phyloP scores from a whole-genome alignment of 73 alveolate genomes.

The Urostyla sp. region DNA sequence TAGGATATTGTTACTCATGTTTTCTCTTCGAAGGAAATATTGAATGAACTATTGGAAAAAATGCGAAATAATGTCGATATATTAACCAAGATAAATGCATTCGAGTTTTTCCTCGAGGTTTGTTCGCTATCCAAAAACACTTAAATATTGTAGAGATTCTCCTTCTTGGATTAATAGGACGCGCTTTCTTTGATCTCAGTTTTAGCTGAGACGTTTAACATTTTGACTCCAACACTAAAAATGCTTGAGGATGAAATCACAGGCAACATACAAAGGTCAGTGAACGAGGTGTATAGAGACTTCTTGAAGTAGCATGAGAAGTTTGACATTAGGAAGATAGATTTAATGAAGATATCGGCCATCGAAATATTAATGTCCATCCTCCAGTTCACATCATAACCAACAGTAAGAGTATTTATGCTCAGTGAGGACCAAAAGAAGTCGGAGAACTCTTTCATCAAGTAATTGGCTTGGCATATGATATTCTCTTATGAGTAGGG shows the following conservation, averaged over 20 bases:
- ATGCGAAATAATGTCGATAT: constrained; percentile 38
- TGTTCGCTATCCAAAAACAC: constrained; percentile 60
- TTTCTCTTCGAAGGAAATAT: constrained; percentile 42
- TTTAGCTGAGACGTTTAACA: constrained; percentile 42
- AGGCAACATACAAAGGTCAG: background rate
- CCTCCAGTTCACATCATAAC: constrained; percentile 39
- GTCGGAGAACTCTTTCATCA: constrained; percentile 49
- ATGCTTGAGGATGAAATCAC: constrained; percentile 11
- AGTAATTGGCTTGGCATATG: constrained; percentile 31
- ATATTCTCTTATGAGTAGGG: constrained; percentile 49
- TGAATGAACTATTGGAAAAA: constrained; percentile 31
- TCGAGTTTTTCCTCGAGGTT: constrained; percentile 62
- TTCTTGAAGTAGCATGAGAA: constrained; percentile 20
- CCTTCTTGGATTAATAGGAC: constrained; percentile 21
- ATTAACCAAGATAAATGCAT: constrained; percentile 42
- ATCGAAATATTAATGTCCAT: constrained; percentile 54
- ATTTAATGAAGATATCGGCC: constrained; percentile 48
- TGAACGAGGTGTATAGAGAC: constrained; percentile 3
- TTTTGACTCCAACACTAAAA: constrained; percentile 27
- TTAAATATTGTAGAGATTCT: constrained; percentile 32
- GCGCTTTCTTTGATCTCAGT: constrained; percentile 32
- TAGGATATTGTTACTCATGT: constrained; percentile 54
- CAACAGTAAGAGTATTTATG: constrained; percentile 16
- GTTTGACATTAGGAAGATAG: constrained; percentile 56
- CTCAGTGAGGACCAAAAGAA: constrained; percentile 43